A percentile compares a stretch with the other conserved stretches of the same genome.
Conservation (phyloP, 306 rosid species). For the Vigna hirtella region DNA sequence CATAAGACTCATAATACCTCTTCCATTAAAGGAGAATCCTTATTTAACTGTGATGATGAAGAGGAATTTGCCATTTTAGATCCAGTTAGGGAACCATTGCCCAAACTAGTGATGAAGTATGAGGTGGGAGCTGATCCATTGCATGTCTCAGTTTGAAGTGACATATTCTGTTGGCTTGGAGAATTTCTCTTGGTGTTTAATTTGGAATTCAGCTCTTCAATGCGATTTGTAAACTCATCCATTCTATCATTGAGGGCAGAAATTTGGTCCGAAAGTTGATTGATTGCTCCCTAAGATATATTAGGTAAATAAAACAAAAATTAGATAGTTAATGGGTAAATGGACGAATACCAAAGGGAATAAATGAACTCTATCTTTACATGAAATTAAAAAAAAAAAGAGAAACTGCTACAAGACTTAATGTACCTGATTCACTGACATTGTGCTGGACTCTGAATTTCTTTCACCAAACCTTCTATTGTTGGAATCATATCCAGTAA, state of each 20-base stretch:
- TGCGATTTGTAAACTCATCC: constrained; percentile 86
- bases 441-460: constrained; percentile 61
- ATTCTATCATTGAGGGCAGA: constrained; percentile 92
- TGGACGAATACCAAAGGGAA: constrained; percentile 18
- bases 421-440: constrained; percentile 69
- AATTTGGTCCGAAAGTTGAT: constrained; percentile 88
- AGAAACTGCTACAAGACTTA: constrained; percentile 1
- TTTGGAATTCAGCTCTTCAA: constrained; percentile 89
- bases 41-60: constrained; percentile 76
- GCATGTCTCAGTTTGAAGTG: constrained; percentile 80
- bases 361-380: constrained; percentile 27
- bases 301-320: constrained; percentile 33
- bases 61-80: constrained; percentile 72
- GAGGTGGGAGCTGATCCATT: constrained; percentile 88
- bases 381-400: neutral
- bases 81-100: constrained; percentile 76
- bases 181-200: constrained; percentile 59
- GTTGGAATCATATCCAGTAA: constrained; percentile 56
- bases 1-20: constrained; percentile 66
- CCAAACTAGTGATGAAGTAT: constrained; percentile 66
- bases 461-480: constrained; percentile 68
- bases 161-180: constrained; percentile 81
- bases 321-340: neutral
- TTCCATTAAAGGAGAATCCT: constrained; percentile 74
- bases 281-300: constrained; percentile 62